Evolutionary conservation across 169 alveolate genomes (phyloP), one percentile per base, ranked within the genome.

Genomic region (Plasmodium falciparum): DNA sequence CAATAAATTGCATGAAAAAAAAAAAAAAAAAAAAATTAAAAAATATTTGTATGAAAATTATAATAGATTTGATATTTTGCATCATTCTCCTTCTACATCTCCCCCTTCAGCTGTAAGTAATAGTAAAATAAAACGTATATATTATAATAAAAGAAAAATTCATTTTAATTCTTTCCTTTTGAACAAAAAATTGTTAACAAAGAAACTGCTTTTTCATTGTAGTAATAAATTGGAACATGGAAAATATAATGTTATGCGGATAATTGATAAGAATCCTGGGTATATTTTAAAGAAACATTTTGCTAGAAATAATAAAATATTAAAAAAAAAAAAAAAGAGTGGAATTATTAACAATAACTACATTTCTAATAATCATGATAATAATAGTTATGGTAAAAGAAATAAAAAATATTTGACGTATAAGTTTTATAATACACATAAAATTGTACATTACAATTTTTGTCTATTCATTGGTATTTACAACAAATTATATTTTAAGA

Each of bases 391-490:
- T 39, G 2, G 22, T 24, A 43, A 62, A 33, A 66, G 20, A 22
- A 39, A 66, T 11, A 62, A 20, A 52, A 61, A 45, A 1, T 74
- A 17, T 54, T 61, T 74, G 49, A 78, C 89, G 11, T 78, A 65
- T 29, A 62, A 78, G 12, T 78, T 65, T 78, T 11, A 43, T 56
- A 59, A 12, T 2, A 78, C 89, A 20, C 65, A 43, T 39, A 22
- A 66, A 33, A 78, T 78, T 2, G 43, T 59, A 20, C 20, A 47
- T 45, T 78, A 78, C 70, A 78, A 69, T 45, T 78, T 78, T 78
- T 78, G 89, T 45, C 26, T 78, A 45, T 78, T 78, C 39, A 49
- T 70, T 20, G 89, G 89, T 0, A 8, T 78, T 17, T 78, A 78
- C 59, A 13, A 50, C 24, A 78, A 47, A 59, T 17, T 78, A 78